Evolutionary conservation across 352 stramenopile genomes (phyloP), one percentile per base, ranked within the genome.

Genomic region (Lagenidium sp.): DNA sequence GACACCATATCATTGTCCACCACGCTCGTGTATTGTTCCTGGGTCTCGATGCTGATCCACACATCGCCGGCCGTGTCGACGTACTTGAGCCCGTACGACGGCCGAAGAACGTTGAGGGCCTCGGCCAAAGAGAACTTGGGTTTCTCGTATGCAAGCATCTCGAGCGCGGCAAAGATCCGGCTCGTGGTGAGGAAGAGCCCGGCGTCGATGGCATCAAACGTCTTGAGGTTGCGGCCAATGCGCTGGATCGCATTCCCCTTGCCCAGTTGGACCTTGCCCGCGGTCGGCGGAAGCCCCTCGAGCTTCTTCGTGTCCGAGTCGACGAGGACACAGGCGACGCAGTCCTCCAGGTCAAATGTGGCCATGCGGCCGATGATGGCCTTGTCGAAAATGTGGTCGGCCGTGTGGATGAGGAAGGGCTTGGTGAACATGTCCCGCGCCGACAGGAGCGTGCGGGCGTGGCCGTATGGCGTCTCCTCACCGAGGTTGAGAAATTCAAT

Each of bases 401-500:
- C 72, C 40, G 80, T 89, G 59, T 93, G 80, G 50, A 93, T 90
- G 31, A 93, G 53, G 49, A 93, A 93, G 6, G 72, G 75, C n/a
- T 79, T 72, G 1, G 60, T 53, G 46, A 92, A 92, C 67, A 89
- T 82, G 34, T 86, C 64, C 36, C 77, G 65, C 20, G 77, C 80
- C 11, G 80, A 82, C 18, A 92, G 55, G 29, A 92, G 38, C 38
- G 80, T 85, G 23, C 77, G 72, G 44, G 80, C 68, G 50, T 89
- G 70, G 25, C 74, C 72, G 43, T 87, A 84, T 13, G 63, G 62
- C 41, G 76, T 85, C 45, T 85, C 70, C 41, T 87, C 70, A 28
- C 78, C 78, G n/a, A 92, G 43, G 44, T 92, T 86, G 21, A 92
- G 39, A 47, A 90, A 92, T 55, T 88, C 77, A 36, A 92, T 88